Conservation (phyloP, 768 basidiomycete species). For the Saitozyma sp. region DNA sequence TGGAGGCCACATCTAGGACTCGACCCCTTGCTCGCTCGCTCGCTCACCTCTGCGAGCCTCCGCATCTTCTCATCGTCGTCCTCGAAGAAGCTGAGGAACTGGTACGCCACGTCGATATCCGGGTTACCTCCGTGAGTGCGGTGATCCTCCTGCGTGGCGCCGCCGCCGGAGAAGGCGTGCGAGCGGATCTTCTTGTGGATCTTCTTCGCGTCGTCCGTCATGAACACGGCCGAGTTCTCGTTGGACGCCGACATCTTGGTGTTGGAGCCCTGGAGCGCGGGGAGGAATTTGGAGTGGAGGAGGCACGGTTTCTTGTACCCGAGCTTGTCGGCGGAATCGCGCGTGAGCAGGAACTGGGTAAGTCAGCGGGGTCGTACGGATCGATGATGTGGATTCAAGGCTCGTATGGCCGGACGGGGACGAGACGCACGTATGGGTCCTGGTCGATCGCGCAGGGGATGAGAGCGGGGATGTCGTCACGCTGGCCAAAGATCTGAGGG, state of each 20-base stretch:
- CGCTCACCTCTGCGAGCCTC: conserved; percentile 69
- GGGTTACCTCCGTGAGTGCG: conserved; percentile 81
- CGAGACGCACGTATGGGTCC: conserved; percentile 46
- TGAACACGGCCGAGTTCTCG: conserved; percentile 87
- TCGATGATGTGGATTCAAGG: not conserved
- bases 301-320: conserved; percentile 94
- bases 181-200: conserved; percentile 97
- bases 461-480: conserved; percentile 79
- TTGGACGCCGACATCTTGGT: conserved; percentile 99
- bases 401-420: not conserved
- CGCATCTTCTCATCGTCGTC: conserved; percentile 90
- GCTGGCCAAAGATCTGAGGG: conserved; percentile 90
- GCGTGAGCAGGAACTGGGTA: conserved; percentile 89
- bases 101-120: conserved; percentile 93
- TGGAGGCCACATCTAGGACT: not conserved
- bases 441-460: conserved; percentile 99
- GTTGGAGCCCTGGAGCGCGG: conserved; percentile 94
- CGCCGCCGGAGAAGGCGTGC: conserved; percentile 94
- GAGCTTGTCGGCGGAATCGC: conserved; percentile 89
- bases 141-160: conserved; percentile 95
- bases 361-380: conserved; percentile 12
- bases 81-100: conserved; percentile 91
- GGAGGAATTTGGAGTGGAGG: conserved; percentile 95
- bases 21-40: no score
- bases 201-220: conserved; percentile 87